Percentiles rank a stretch among this genome's conserved stretches.
Conservation (phyloP, 805 yeast species). For the Babjeviella inositovora region DNA sequence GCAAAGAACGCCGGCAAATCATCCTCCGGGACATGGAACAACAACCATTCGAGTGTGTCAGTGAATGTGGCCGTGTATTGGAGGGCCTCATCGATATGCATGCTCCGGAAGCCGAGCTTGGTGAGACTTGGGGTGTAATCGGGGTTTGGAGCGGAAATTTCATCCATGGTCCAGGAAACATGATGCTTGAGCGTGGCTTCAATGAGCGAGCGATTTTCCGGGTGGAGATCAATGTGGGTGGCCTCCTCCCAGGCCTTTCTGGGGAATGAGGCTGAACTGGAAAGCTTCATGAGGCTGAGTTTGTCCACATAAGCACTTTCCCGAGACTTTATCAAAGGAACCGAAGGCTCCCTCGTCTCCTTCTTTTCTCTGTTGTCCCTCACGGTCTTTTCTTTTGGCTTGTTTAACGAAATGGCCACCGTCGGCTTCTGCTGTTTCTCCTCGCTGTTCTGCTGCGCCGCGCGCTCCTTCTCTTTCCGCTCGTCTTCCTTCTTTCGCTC, state of each 20-base stretch:
- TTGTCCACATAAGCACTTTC: no score
- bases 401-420: constrained; percentile 17
- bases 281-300: constrained; percentile 4
- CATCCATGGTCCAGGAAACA: constrained; percentile 30
- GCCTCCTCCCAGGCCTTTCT: constrained; percentile 59
- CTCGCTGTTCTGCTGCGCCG: constrained; percentile 26
- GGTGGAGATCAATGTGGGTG: constrained; percentile 49
- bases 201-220: constrained; percentile 43
- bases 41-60: constrained; percentile 56
- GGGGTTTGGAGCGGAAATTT: constrained; percentile 3
- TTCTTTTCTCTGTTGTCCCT: constrained; percentile 3
- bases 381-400: constrained; percentile 3
- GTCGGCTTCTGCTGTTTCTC: constrained; percentile 32
- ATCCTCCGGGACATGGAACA: constrained; percentile 87
- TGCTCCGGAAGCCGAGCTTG: constrained; percentile 48
- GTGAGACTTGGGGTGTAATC: constrained; percentile 4
- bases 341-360: constrained; percentile 1
- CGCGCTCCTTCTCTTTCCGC: constrained; percentile 25
- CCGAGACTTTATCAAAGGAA: no score
- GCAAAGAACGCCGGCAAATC: constrained; percentile 63
- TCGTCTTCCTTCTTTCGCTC: constrained; percentile 33
- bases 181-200: constrained; percentile 45
- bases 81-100: constrained; percentile 62
- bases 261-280: constrained; percentile 13
- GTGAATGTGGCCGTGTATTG: constrained; percentile 32